A percentile compares a stretch with the other conserved stretches of the same genome.
These are phyloP conservation scores for Exophiala sp. DNA, from an alignment of 2,329 filamentous ascomycete species.

Conservation along the genomic window DNA sequence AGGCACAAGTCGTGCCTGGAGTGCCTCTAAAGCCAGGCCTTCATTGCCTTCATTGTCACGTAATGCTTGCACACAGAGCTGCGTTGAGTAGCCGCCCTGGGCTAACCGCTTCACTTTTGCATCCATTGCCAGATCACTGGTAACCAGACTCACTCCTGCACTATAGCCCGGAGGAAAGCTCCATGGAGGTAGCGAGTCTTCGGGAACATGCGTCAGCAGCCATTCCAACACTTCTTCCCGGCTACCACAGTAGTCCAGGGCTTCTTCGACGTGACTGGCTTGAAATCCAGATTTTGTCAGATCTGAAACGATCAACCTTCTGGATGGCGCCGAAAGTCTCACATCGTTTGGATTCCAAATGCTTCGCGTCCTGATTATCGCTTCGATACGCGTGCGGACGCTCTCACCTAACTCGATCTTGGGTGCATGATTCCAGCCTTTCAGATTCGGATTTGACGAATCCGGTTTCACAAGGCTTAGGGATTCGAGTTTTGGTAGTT, in stretches of 20 bases:
- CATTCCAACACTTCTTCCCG: constrained; percentile 90
- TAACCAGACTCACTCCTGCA: constrained; percentile 80
- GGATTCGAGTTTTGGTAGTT: constrained; percentile 53
- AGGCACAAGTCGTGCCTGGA: constrained; percentile 60
- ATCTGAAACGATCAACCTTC: constrained; percentile 61
- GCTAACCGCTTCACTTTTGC: constrained; percentile 75
- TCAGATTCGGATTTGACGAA: constrained; percentile 48
- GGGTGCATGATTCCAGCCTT: constrained; percentile 73
- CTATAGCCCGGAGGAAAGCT: constrained; percentile 86
- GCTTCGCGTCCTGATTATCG: constrained; percentile 67
- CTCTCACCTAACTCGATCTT: constrained; percentile 89
- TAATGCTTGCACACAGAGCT: constrained; percentile 73
- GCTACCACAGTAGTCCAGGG: constrained; percentile 79
- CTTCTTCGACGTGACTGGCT: constrained; percentile 83
- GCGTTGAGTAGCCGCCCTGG: constrained; percentile 74
- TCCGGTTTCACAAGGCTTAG: constrained; percentile 10
- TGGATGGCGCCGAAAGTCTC: constrained; percentile 54
- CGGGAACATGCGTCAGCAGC: constrained; percentile 92
- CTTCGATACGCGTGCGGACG: constrained; percentile 72
- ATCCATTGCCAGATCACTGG: constrained; percentile 73
- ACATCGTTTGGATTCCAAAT: constrained; percentile 82
- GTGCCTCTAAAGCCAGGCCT: constrained; percentile 65
- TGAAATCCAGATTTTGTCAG: constrained; percentile 77
- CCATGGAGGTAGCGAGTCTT: constrained; percentile 92
- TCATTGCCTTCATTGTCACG: constrained; percentile 68